Conservation (phyloP, 495 filamentous ascomycete genomes). For the Hypoxylon crocopeplum region DNA sequence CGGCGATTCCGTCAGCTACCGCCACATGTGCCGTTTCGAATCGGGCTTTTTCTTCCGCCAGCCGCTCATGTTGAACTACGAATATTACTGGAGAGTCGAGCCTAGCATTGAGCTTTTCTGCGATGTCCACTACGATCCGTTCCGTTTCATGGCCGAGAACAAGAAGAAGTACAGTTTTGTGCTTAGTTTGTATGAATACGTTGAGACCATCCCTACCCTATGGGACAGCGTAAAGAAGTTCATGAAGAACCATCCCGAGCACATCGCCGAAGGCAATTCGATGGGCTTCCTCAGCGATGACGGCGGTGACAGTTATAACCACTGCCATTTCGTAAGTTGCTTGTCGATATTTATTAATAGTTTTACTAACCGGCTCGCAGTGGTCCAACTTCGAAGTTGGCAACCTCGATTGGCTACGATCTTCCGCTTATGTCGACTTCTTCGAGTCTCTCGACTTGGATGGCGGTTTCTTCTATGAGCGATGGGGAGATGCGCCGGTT, state of each 20-base stretch:
- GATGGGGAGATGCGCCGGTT: conserved; percentile 91
- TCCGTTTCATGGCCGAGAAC: conserved; percentile 86
- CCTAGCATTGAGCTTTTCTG: conserved; percentile 88
- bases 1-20: conserved; percentile 89
- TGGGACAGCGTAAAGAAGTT: conserved; percentile 95
- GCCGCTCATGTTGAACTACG: conserved; percentile 79
- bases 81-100: conserved; percentile 94
- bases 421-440: conserved; percentile 78
- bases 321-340: conserved; percentile 88
- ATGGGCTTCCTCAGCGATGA: conserved; percentile 94
- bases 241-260: conserved; percentile 85
- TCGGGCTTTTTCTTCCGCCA: conserved; percentile 95
- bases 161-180: conserved; percentile 92
- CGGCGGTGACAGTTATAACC: conserved; percentile 87
- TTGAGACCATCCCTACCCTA: conserved; percentile 92
- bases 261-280: conserved; percentile 82
- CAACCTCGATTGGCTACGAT: conserved; percentile 82
- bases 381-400: conserved; percentile 96
- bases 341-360: neutral
- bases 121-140: conserved; percentile 83
- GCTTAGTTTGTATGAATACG: conserved; percentile 90
- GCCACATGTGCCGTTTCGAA: conserved; percentile 94
- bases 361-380: conserved; percentile 49
- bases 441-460: conserved; percentile 80
- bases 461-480: conserved; percentile 92